These are phyloP conservation scores for Cladophialophora immunda DNA, from an alignment of 2,329 filamentous ascomycete genomes.

Conservation along the genomic window DNA sequence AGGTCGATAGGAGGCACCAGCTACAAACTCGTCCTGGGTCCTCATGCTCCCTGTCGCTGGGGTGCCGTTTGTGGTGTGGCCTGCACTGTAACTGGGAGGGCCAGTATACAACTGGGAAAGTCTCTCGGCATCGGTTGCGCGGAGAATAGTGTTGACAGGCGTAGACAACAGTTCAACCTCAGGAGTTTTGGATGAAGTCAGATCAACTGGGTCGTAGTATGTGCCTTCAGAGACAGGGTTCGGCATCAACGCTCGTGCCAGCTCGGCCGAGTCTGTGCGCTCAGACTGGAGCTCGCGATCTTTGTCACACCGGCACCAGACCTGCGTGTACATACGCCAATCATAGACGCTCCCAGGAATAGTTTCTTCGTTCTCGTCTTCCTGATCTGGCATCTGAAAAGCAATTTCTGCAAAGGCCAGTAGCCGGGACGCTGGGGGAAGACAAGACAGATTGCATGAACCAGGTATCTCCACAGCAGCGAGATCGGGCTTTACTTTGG, in stretches of 20 bases:
- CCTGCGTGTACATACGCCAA: constrained; percentile 24
- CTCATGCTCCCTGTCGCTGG: constrained; percentile 1
- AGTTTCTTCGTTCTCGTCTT: constrained; percentile 30
- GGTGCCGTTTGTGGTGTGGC: constrained; percentile 6
- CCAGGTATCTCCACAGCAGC: background rate
- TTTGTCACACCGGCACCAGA: constrained; percentile 29
- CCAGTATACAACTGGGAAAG: constrained; percentile 24
- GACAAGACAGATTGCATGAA: constrained; percentile 33
- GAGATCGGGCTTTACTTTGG: background rate
- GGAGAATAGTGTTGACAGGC: constrained; percentile 37
- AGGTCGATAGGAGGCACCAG: background rate
- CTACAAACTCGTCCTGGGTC: background rate
- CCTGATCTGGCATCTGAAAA: constrained; percentile 29
- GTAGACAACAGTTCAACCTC: constrained; percentile 28
- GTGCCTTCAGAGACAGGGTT: constrained; percentile 29
- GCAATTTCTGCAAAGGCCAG: constrained; percentile 37
- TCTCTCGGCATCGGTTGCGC: constrained; percentile 28
- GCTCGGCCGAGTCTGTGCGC: constrained; percentile 30
- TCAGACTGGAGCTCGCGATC: background rate
- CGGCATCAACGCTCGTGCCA: constrained; percentile 31
- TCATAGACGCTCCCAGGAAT: constrained; percentile 31
- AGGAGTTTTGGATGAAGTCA: constrained; percentile 15
- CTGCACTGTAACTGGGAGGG: background rate
- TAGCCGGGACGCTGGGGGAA: constrained; percentile 29
- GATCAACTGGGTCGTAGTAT: constrained; percentile 20